Evolutionary conservation across 2,329 filamentous ascomycete species (phyloP).

Genomic region (Aspergillus bombycis): DNA sequence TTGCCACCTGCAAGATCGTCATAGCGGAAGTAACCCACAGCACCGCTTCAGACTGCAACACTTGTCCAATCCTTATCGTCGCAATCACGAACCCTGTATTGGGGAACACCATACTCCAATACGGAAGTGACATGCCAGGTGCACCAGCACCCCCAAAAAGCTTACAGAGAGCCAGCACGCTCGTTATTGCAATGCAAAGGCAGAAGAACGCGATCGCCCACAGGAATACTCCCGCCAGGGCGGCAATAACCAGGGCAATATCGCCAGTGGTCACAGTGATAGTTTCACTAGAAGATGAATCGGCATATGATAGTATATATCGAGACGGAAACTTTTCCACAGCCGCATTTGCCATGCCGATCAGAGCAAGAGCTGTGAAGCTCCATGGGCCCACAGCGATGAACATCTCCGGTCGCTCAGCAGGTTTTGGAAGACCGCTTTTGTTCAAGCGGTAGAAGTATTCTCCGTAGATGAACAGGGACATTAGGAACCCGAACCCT

Average conservation of each 20-base stretch:
- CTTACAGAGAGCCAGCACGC: slow-evolving; percentile 23
- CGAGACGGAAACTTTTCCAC: slow-evolving; percentile 29
- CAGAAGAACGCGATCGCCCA: slow-evolving; percentile 57
- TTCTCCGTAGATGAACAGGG: slow-evolving; percentile 49
- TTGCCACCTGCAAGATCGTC: slow-evolving; percentile 15
- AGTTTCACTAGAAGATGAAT: not conserved
- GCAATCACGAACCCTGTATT: slow-evolving; percentile 48
- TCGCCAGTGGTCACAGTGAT: slow-evolving; percentile 36
- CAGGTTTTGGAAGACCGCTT: slow-evolving; percentile 45
- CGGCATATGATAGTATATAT: slow-evolving; percentile 30
- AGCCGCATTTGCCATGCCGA: slow-evolving; percentile 50
- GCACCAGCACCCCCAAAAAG: slow-evolving; percentile 19
- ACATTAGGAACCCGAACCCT: slow-evolving; percentile 51
- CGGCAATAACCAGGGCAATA: slow-evolving; percentile 45
- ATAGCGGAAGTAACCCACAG: slow-evolving; percentile 18
- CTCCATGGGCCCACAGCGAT: slow-evolving; percentile 54
- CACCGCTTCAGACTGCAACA: slow-evolving; percentile 38
- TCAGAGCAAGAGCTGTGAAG: slow-evolving; percentile 50
- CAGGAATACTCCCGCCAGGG: slow-evolving; percentile 49
- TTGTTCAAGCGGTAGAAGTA: slow-evolving; percentile 49
- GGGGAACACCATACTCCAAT: slow-evolving; percentile 41
- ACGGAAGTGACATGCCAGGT: slow-evolving; percentile 15
- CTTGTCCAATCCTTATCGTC: slow-evolving; percentile 44
- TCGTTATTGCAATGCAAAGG: slow-evolving; percentile 48
- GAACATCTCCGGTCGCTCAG: slow-evolving; percentile 54